phyloP scores from a whole-genome alignment of 2,329 filamentous ascomycete genomes.

The Penicillium sp. region DNA sequence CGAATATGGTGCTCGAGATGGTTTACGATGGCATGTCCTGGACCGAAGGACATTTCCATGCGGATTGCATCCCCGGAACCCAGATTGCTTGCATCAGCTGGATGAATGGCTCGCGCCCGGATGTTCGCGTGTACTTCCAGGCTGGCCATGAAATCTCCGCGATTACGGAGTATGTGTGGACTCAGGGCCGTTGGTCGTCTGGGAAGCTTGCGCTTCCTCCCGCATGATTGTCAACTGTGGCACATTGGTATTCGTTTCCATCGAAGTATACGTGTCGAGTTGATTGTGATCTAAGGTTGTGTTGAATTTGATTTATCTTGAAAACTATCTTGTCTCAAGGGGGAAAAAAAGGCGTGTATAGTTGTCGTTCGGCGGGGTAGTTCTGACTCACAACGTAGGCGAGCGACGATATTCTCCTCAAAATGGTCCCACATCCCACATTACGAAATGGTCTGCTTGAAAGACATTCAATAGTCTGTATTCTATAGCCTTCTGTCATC shows the following conservation, averaged over 20 bases:
- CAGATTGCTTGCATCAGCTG: no score
- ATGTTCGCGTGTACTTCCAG: no score
- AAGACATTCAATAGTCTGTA: background rate
- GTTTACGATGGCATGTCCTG: no score
- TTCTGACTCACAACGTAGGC: background rate
- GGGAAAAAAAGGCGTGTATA: no score
- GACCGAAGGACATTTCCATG: no score
- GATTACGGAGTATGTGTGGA: conserved; percentile 10
- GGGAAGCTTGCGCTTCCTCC: conserved; percentile 8
- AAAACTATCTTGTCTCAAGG: no score
- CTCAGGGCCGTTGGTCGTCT: background rate
- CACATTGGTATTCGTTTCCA: background rate
- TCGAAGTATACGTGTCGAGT: background rate
- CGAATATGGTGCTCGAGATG: no score
- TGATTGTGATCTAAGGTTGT: no score
- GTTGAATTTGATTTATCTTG: no score
- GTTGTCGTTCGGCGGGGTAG: background rate
- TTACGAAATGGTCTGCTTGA: background rate
- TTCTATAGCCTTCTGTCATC: background rate
- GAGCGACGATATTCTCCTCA: background rate
- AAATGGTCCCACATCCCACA: no score
- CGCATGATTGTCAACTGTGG: background rate
- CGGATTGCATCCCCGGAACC: no score
- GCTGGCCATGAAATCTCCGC: conserved; percentile 1
- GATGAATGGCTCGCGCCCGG: no score